Conservation (phyloP, 1,139 yeast genomes). For the Candida freyschussii region DNA sequence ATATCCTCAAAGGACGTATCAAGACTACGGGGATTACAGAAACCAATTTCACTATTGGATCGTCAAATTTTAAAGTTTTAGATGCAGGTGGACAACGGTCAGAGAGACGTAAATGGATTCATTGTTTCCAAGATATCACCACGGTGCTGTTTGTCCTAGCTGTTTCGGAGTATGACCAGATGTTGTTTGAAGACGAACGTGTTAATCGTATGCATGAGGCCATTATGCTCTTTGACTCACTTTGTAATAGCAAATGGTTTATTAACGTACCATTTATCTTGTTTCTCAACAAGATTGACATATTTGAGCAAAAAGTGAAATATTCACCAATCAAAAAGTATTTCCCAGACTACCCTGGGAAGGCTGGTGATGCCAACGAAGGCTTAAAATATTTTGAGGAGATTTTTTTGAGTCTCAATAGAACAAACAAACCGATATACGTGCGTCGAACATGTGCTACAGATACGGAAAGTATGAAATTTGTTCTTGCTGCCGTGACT, state of each 20-base stretch:
- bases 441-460: slow-evolving; percentile 96
- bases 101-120: slow-evolving; percentile 94
- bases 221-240: slow-evolving; percentile 73
- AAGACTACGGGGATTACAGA: slow-evolving; percentile 96
- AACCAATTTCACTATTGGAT: slow-evolving; percentile 67
- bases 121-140: slow-evolving; percentile 88
- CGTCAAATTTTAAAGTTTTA: slow-evolving; percentile 65
- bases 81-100: slow-evolving; percentile 98
- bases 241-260: slow-evolving; percentile 87
- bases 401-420: slow-evolving; percentile 56
- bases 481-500: slow-evolving; percentile 87
- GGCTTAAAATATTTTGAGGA: slow-evolving; percentile 65
- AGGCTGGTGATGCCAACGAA: slow-evolving; percentile 56
- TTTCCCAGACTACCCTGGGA: slow-evolving; percentile 70
- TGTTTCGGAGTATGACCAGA: slow-evolving; percentile 88
- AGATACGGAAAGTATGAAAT: slow-evolving; percentile 80
- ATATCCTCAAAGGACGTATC: slow-evolving; percentile 83
- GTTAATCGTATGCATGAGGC: slow-evolving; percentile 93
- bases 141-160: slow-evolving; percentile 91
- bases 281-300: slow-evolving; percentile 83
- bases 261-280: slow-evolving; percentile 80
- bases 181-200: slow-evolving; percentile 80
- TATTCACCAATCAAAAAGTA: slow-evolving; percentile 60
- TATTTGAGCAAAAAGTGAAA: slow-evolving; percentile 65
- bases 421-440: slow-evolving; percentile 71